Evolutionary conservation across 257 asterid species (phyloP), one percentile per base, ranked within the genome.

Genomic region (Verbena officinalis): DNA sequence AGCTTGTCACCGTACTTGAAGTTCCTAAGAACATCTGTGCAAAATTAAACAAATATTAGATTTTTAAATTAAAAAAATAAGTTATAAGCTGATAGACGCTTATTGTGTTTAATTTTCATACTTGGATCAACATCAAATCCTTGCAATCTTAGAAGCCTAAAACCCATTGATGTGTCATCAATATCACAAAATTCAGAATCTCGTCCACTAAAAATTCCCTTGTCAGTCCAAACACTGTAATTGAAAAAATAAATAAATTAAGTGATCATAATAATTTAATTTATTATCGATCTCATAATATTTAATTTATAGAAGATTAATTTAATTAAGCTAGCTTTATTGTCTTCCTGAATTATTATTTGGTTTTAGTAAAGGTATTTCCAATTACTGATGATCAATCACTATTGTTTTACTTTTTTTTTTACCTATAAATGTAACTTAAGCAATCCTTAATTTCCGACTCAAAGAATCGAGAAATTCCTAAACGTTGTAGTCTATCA

Each of bases 401-500:
- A 14, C 22, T 24, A n/a, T n/a, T n/a, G n/a, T n/a, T 1, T 8
- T 17, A 1, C 38, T 17, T 21, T 4, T 4, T 2, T 13, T 20
- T 21, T n/a, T 69, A 80, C 89, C 81, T 78, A 24, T 73, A 38
- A 0, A 80, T 74, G 45, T 85, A 72, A 16, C 58, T 45, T 24
- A 85, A 44, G 61, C 59, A 69, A 16, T 78, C 71, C 1, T 65
- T 43, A 15, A 82, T 80, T 67, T 85, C 82, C 1, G 75, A 3
- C 16, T 61, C 45, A 23, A 85, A 82, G 44, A 65, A 71, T 24
- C 76, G 78, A 40, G 84, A 82, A 40, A 85, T 74, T 54, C 92
- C 87, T 9, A 85, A 80, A 49, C 89, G 85, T 31, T 76, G 86
- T 9, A 82, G 73, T 20, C 89, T 65, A 60, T 85, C 92, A 10